Base-by-base conservation (phyloP, 345 rosid species). In the Eucalyptus paniculata region DNA sequence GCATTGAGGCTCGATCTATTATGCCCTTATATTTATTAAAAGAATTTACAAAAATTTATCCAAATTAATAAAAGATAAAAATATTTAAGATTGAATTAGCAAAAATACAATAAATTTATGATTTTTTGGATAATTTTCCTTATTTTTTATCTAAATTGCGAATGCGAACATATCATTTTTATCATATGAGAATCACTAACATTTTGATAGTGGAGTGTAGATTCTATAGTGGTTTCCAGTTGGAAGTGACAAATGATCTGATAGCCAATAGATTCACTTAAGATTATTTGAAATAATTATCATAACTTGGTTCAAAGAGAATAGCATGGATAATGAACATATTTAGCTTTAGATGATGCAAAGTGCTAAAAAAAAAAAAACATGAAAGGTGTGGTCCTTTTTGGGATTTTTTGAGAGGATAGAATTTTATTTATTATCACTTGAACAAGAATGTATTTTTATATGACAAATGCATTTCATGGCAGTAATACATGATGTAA, bases 61-160 rank as follows among this genome's bases (percentile, higher is more conserved):
- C 24, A 53, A 53, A 56, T 56, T 56, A 1, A 24, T 0, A 56
- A 56, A 56, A 56, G 30, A 0, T 56, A 10, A 56, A 56, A 56
- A 56, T 9, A 0, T 56, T 56, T 56, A 56, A 23, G 30, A 56
- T 56, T 56, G 62, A 56, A 56, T 56, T 9, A 56, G 6, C 1
- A 24, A 56, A 56, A 56, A 9, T 24, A 0, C 0, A 56, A 56
- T 56, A 56, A 2, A 4, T 53, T 10, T 56, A 56, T 0, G 30
- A 56, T 56, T 56, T 53, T 53, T 53, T 19, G 26, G 2, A 53
- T 53, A 8, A 8, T 19, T 53, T 53, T 53, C 2, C 1, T 7
- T 3, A 1, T 53, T 53, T 21, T 23, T 23, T 56, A 3, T 56
- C 30, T 56, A 24, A 21, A 56, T 4, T 56, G 30, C 13, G 0